Conservation (phyloP, 1,139 yeast genomes). For the Hansenula sp. region DNA sequence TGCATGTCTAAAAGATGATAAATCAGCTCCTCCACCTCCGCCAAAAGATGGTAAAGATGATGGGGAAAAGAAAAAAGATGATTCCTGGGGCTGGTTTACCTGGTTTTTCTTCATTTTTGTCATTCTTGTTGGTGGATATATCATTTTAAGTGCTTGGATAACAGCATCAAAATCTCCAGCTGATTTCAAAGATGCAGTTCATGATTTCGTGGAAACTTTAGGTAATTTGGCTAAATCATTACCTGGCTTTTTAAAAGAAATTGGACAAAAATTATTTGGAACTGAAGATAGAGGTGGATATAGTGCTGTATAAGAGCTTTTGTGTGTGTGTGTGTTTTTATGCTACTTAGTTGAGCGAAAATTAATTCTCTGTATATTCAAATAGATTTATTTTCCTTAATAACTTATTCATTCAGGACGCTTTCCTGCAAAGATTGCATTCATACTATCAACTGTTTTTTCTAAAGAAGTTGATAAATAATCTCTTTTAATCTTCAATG, state of each 20-base stretch:
- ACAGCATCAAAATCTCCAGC: constrained; percentile 38
- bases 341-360: too few relatives aligned
- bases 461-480: constrained; percentile 77
- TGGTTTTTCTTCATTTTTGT: constrained; percentile 69
- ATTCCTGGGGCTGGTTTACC: constrained; percentile 73
- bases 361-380: too few relatives aligned
- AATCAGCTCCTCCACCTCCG: constrained; percentile 17
- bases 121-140: constrained; percentile 63
- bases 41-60: constrained; percentile 27
- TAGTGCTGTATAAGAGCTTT: constrained; percentile 71
- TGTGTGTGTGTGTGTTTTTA: too few relatives aligned
- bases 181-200: constrained; percentile 47
- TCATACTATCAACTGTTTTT: constrained; percentile 64
- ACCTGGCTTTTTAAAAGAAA: constrained; percentile 70
- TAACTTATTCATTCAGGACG: constrained; percentile 8
- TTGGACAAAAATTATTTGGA: constrained; percentile 69
- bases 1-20: constrained; percentile 38
- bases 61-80: constrained; percentile 26
- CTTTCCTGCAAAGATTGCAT: constrained; percentile 36
- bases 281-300: constrained; percentile 73
- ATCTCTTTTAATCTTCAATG: constrained; percentile 61
- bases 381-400: too few relatives aligned
- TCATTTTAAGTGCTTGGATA: constrained; percentile 79
- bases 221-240: constrained; percentile 55
- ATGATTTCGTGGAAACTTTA: constrained; percentile 72